These are phyloP conservation scores for Phytopythium sindhum DNA, from an alignment of 352 stramenopile species.

Conservation along the genomic window DNA sequence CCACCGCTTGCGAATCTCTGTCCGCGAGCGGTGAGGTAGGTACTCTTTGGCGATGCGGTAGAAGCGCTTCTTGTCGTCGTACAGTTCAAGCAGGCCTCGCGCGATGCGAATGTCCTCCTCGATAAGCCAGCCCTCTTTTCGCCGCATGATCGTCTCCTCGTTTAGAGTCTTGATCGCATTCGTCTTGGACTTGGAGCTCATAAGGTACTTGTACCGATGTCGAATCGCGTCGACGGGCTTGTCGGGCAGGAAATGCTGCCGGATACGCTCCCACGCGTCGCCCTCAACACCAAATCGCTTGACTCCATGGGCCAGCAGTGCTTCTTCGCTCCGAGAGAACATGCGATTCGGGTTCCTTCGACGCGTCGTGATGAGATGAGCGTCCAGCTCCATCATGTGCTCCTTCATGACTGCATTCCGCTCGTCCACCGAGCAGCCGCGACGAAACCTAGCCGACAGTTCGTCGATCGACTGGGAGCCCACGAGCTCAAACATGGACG, in stretches of 20 bases:
- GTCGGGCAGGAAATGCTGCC: constrained; percentile 53
- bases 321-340: constrained; percentile 62
- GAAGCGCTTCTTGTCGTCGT: constrained; percentile 63
- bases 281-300: constrained; percentile 54
- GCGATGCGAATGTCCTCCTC: constrained; percentile 80
- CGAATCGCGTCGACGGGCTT: constrained; percentile 48
- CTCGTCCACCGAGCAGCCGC: constrained; percentile 42
- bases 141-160: constrained; percentile 29
- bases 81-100: constrained; percentile 63
- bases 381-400: constrained; percentile 69
- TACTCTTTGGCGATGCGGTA: constrained; percentile 48
- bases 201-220: constrained; percentile 70
- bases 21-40: constrained; percentile 61
- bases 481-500: constrained; percentile 86
- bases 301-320: constrained; percentile 58
- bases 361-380: constrained; percentile 46
- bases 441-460: constrained; percentile 41
- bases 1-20: constrained; percentile 72
- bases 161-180: constrained; percentile 66
- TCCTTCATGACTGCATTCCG: constrained; percentile 49
- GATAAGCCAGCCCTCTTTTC: constrained; percentile 53
- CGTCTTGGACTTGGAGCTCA: constrained; percentile 49
- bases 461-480: constrained; percentile 57
- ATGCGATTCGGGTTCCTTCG: constrained; percentile 39
- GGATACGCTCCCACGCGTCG: constrained; percentile 63